phyloP scores from a whole-genome alignment of 352 stramenopile species.

The Globisporangium perplexum region DNA sequence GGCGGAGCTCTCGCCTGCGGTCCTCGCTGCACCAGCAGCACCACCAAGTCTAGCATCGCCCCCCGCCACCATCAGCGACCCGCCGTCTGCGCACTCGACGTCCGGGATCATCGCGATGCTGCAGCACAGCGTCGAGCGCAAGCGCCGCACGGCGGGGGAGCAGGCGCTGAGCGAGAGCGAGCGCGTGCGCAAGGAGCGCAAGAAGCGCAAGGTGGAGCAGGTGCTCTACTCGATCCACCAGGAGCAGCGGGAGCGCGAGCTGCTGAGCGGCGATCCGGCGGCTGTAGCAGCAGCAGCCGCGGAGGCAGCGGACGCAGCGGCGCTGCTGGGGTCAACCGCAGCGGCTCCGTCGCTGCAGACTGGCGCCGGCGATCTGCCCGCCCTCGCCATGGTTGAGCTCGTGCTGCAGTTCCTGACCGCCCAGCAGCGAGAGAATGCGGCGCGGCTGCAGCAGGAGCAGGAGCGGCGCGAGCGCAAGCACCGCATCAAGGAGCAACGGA shows the following conservation, averaged over 20 bases:
- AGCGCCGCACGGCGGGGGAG: constrained; percentile 38
- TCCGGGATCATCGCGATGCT: constrained; percentile 43
- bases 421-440: constrained; percentile 39
- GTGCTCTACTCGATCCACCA: constrained; percentile 42
- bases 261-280: constrained; percentile 1
- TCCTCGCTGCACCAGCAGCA: background rate
- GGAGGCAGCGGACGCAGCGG: background rate
- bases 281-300: background rate
- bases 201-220: constrained; percentile 60
- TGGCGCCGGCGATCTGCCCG: background rate
- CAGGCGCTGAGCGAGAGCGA: constrained; percentile 46
- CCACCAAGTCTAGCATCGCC: no score
- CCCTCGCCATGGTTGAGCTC: constrained; percentile 38
- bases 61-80: no score
- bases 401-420: constrained; percentile 47
- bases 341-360: background rate
- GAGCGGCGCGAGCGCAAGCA: constrained; percentile 23
- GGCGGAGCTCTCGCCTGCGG: background rate
- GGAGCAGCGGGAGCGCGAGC: constrained; percentile 34
- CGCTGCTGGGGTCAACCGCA: background rate
- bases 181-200: constrained; percentile 47
- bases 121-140: constrained; percentile 48
- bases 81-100: constrained; percentile 13
- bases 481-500: constrained; percentile 20
- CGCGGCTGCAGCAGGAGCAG: constrained; percentile 26